Conservation (phyloP, 768 basidiomycete genomes). For the Galerina sulciceps region DNA sequence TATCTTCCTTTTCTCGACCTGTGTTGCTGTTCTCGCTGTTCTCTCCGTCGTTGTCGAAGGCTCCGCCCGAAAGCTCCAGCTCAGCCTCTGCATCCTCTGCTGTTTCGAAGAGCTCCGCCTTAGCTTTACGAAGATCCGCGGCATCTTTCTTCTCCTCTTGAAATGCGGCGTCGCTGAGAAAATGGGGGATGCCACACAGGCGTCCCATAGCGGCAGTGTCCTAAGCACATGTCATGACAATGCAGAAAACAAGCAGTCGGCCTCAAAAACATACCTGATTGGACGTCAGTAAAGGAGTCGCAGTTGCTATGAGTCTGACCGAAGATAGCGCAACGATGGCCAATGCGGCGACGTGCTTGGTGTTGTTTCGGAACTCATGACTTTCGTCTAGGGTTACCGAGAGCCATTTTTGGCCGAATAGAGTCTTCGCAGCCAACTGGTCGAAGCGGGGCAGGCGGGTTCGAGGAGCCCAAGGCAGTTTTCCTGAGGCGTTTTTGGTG, state of each 20-base stretch:
- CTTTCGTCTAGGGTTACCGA: slow-evolving; percentile 26
- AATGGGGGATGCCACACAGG: slow-evolving; percentile 27
- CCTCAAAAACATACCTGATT: slow-evolving; percentile 15
- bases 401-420: slow-evolving; percentile 20
- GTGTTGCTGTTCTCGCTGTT: neutral
- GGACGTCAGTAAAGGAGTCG: slow-evolving; percentile 32
- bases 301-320: slow-evolving; percentile 25
- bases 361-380: slow-evolving; percentile 24
- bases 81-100: neutral
- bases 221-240: slow-evolving; percentile 13
- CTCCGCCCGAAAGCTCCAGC: neutral
- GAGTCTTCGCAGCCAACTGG: slow-evolving; percentile 4
- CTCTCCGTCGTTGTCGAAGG: neutral
- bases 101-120: slow-evolving; percentile 6
- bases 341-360: slow-evolving; percentile 18
- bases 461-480: slow-evolving; percentile 21
- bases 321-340: slow-evolving; percentile 7
- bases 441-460: neutral
- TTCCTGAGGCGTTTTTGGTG: neutral
- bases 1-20: neutral
- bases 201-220: slow-evolving; percentile 31
- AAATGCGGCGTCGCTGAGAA: slow-evolving; percentile 19
- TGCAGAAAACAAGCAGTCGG: neutral
- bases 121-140: slow-evolving; percentile 10
- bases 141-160: slow-evolving; percentile 26